phyloP scores from a whole-genome alignment of 2,329 filamentous ascomycete species.

The Clarireedia paspali region DNA sequence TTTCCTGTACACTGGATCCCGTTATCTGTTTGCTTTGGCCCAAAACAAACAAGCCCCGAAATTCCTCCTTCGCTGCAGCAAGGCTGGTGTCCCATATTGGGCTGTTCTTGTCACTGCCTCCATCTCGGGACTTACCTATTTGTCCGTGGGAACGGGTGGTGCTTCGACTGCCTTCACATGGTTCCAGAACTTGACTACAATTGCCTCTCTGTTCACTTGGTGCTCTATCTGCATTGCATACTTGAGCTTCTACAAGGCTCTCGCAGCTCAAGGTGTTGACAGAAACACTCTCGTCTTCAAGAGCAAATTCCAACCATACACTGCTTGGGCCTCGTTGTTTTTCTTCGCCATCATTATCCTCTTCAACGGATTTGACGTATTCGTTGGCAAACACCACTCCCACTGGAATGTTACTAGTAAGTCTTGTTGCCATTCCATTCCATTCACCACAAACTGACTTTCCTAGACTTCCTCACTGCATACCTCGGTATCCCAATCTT shows the following conservation, averaged over 20 bases:
- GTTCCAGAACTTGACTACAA: conserved; percentile 53
- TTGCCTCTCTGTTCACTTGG: conserved; percentile 69
- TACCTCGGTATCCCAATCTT: conserved; percentile 70
- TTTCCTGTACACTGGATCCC: conserved; percentile 26
- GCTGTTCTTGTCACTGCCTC: conserved; percentile 59
- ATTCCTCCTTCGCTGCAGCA: conserved; percentile 53
- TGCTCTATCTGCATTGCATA: conserved; percentile 63
- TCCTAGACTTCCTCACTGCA: conserved; percentile 62
- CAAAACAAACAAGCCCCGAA: conserved; percentile 59
- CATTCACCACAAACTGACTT: conserved; percentile 42
- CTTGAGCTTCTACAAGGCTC: conserved; percentile 62
- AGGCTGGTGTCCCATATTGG: conserved; percentile 60
- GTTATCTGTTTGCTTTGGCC: conserved; percentile 36
- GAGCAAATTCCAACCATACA: conserved; percentile 61
- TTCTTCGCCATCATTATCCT: conserved; percentile 65
- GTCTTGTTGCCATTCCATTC: not conserved
- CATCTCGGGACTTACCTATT: conserved; percentile 64
- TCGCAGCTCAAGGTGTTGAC: conserved; percentile 60
- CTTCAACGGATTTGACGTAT: conserved; percentile 69
- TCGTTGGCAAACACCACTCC: conserved; percentile 47
- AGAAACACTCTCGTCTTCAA: conserved; percentile 63
- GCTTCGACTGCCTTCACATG: conserved; percentile 32
- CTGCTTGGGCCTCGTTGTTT: conserved; percentile 55
- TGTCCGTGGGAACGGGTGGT: conserved; percentile 54
- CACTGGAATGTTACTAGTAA: conserved; percentile 56